Conservation (phyloP, 1,284 basidiomycete genomes). For the Ganoderma boninense region DNA sequence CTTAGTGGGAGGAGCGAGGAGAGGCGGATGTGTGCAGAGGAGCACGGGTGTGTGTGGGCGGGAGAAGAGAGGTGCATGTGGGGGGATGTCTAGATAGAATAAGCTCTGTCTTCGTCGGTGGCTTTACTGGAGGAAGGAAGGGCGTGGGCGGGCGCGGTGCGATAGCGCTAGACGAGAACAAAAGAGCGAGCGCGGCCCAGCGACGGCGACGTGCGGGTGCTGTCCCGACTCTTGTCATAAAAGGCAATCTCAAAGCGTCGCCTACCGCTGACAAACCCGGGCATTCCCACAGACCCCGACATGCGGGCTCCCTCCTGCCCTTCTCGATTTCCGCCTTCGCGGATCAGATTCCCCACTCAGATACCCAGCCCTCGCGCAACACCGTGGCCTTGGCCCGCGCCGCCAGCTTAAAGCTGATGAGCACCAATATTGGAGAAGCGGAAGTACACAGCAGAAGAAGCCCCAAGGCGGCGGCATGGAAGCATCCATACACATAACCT, state of each 20-base stretch:
- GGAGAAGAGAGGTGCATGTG: slow-evolving; percentile 19
- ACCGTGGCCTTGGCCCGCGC: neutral
- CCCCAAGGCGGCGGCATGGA: neutral
- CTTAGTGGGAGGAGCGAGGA: neutral
- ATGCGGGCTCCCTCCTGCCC: slow-evolving; percentile 16
- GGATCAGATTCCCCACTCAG: slow-evolving; percentile 26
- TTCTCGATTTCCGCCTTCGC: slow-evolving; percentile 8
- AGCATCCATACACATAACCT: neutral
- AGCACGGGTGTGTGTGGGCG: slow-evolving; percentile 19
- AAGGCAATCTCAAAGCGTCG: slow-evolving; percentile 16
- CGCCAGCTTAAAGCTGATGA: neutral
- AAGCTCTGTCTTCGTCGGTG: slow-evolving; percentile 26
- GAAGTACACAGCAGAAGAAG: neutral
- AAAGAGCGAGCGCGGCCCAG: slow-evolving; percentile 7
- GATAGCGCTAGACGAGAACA: slow-evolving; percentile 21
- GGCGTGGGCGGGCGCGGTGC: slow-evolving; percentile 3
- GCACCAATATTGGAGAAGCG: neutral
- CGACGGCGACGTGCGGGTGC: slow-evolving; percentile 17
- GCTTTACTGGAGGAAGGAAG: slow-evolving; percentile 13
- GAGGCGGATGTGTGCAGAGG: neutral
- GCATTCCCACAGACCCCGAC: slow-evolving; percentile 23
- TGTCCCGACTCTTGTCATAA: slow-evolving; percentile 8
- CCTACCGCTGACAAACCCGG: slow-evolving; percentile 27
- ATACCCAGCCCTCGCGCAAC: slow-evolving; percentile 15
- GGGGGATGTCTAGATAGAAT: slow-evolving; percentile 21